These are phyloP conservation scores for Paramyrothecium sp. DNA, from an alignment of 2,329 filamentous ascomycete genomes.

Conservation along the genomic window DNA sequence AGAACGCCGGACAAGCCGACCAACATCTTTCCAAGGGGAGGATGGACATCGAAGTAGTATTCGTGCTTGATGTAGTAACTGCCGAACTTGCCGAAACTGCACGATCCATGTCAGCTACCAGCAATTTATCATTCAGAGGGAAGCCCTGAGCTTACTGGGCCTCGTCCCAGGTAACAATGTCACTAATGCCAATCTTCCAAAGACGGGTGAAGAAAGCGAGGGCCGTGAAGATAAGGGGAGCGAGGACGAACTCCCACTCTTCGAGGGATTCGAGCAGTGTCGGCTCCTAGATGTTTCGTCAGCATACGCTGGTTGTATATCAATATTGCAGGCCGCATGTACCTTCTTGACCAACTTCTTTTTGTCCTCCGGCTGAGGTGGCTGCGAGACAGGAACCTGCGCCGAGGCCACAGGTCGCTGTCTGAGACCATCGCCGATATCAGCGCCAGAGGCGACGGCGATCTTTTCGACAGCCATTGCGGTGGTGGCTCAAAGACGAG, in stretches of 20 bases:
- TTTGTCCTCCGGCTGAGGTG: slow-evolving; percentile 53
- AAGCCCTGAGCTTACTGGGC: slow-evolving; percentile 51
- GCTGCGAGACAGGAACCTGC: slow-evolving; percentile 32
- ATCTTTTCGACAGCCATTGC: slow-evolving; percentile 55
- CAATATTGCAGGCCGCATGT: not conserved
- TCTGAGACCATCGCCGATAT: slow-evolving; percentile 55
- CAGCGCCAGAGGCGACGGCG: slow-evolving; percentile 59
- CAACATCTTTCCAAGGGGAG: slow-evolving; percentile 96
- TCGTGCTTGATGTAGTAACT: slow-evolving; percentile 99
- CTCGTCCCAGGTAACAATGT: slow-evolving; percentile 68
- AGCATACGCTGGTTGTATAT: slow-evolving; percentile 10
- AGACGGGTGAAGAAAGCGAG: slow-evolving; percentile 66
- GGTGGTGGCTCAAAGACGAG: not conserved
- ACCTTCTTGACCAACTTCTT: slow-evolving; percentile 61
- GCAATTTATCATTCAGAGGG: not conserved
- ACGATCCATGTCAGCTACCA: slow-evolving; percentile 15
- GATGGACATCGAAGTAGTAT: slow-evolving; percentile 93
- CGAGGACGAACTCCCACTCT: slow-evolving; percentile 62
- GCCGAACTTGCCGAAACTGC: slow-evolving; percentile 91
- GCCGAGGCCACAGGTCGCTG: slow-evolving; percentile 46
- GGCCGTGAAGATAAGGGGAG: slow-evolving; percentile 59
- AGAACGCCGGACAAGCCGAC: slow-evolving; percentile 95
- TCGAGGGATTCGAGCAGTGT: slow-evolving; percentile 62
- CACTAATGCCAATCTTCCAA: slow-evolving; percentile 67
- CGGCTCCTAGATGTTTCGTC: slow-evolving; percentile 39